Conservation (phyloP, 106 monocot genomes). For the Dendrobium chrysotoxum region DNA sequence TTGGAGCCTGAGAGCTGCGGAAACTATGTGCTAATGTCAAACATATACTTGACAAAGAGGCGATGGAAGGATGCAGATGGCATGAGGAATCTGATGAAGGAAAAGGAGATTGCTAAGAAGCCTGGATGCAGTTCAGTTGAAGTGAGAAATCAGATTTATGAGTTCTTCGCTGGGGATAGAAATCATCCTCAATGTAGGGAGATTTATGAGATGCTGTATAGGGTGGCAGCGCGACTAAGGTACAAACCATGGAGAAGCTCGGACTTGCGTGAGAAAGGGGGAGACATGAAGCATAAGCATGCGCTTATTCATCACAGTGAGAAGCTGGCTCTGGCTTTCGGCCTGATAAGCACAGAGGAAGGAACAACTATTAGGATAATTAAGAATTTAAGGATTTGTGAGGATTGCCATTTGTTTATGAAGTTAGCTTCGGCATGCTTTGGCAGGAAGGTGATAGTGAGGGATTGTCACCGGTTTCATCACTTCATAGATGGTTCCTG, state of each 20-base stretch:
- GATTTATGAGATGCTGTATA: conserved; percentile 19
- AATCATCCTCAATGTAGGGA: conserved; percentile 8
- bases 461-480: conserved; percentile 65
- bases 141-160: background rate
- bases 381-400: conserved; percentile 62
- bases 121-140: conserved; percentile 51
- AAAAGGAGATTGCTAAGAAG: conserved; percentile 33
- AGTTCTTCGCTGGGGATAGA: conserved; percentile 3
- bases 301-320: conserved; percentile 30
- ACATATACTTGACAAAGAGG: background rate
- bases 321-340: conserved; percentile 41
- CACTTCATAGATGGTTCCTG: conserved; percentile 51
- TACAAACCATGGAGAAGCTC: background rate
- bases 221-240: background rate
- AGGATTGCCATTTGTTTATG: conserved; percentile 53
- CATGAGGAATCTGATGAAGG: conserved; percentile 18
- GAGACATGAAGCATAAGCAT: background rate
- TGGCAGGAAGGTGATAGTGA: conserved; percentile 33
- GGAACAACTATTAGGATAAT: conserved; percentile 32
- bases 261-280: background rate
- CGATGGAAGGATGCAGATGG: conserved; percentile 35
- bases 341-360: conserved; percentile 11
- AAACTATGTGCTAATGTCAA: background rate
- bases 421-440: conserved; percentile 33
- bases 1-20: background rate